Evolutionary conservation across 2,329 filamentous ascomycete species (phyloP).

Genomic region (Epichloe aotearoae): DNA sequence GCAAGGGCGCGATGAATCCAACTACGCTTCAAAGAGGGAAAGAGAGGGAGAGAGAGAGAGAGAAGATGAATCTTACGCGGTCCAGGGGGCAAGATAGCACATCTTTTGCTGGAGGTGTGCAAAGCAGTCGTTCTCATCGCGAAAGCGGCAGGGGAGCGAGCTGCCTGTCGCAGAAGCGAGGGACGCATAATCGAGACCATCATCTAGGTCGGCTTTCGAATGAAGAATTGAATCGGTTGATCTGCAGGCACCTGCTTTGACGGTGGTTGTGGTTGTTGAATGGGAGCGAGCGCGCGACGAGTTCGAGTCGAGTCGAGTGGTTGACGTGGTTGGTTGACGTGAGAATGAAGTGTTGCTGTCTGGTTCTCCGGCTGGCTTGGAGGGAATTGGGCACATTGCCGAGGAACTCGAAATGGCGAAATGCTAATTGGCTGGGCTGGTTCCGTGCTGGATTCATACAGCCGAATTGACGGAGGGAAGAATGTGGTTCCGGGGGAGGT

Average conservation of each 20-base stretch:
- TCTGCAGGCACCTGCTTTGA: not conserved
- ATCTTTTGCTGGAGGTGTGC: slow-evolving; percentile 63
- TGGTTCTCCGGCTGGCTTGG: not conserved
- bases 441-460: slow-evolving; percentile 15
- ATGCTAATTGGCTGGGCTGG: slow-evolving; percentile 28
- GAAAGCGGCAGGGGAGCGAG: slow-evolving; percentile 19
- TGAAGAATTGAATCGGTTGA: not conserved
- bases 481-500: slow-evolving; percentile 11
- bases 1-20: not conserved
- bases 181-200: slow-evolving; percentile 47
- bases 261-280: not conserved
- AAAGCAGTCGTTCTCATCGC: slow-evolving; percentile 59
- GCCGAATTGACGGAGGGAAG: slow-evolving; percentile 15
- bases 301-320: not conserved
- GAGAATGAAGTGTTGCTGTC: not conserved
- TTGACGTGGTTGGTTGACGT: not conserved
- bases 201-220: not conserved
- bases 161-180: slow-evolving; percentile 40
- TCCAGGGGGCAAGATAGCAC: slow-evolving; percentile 68
- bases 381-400: slow-evolving; percentile 27
- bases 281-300: not conserved
- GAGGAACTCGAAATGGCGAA: slow-evolving; percentile 34
- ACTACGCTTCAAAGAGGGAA: no score
- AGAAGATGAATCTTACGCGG: slow-evolving; percentile 52
- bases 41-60: no score